These are phyloP conservation scores for Amoebophrya sp. DNA, from an alignment of 169 alveolate species.

Conservation along the genomic window DNA sequence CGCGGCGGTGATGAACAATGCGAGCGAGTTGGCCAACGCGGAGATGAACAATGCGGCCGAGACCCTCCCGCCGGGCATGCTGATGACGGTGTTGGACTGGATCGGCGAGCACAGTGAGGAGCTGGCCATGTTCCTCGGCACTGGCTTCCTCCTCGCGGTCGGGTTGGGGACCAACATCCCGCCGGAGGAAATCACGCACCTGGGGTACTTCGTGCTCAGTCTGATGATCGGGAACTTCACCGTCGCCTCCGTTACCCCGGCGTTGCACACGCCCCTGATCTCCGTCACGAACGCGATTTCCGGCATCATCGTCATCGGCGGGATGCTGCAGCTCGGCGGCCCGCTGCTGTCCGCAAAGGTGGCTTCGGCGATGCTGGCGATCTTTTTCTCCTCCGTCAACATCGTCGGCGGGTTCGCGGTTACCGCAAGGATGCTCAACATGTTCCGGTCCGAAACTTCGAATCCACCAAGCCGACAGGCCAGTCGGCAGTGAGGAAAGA, in stretches of 20 bases:
- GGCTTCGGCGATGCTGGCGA: slow-evolving; percentile 44
- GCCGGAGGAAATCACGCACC: slow-evolving; percentile 43
- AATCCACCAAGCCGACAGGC: background rate
- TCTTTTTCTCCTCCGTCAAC: slow-evolving; percentile 43
- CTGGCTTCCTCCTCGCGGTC: slow-evolving; percentile 39
- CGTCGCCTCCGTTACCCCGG: slow-evolving; percentile 81
- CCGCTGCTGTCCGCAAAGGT: slow-evolving; percentile 44
- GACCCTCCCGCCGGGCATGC: background rate
- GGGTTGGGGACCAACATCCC: slow-evolving; percentile 42
- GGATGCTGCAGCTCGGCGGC: slow-evolving; percentile 49
- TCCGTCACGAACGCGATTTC: slow-evolving; percentile 82
- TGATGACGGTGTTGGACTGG: background rate
- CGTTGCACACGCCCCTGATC: slow-evolving; percentile 84
- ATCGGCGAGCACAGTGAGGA: slow-evolving; percentile 38
- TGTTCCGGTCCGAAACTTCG: background rate
- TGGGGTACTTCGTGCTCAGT: slow-evolving; percentile 59
- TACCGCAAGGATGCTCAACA: slow-evolving; percentile 37
- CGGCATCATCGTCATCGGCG: slow-evolving; percentile 51
- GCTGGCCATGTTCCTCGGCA: slow-evolving; percentile 43
- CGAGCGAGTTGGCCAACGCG: background rate
- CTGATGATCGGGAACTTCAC: slow-evolving; percentile 68
- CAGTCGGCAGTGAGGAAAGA: no score
- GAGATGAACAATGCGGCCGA: background rate
- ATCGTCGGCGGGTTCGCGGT: slow-evolving; percentile 51
- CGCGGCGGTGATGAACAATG: background rate